Evolutionary conservation across 1,139 yeast species (phyloP), one percentile per base, ranked within the genome.

Genomic region (Pneumocystis murina): DNA sequence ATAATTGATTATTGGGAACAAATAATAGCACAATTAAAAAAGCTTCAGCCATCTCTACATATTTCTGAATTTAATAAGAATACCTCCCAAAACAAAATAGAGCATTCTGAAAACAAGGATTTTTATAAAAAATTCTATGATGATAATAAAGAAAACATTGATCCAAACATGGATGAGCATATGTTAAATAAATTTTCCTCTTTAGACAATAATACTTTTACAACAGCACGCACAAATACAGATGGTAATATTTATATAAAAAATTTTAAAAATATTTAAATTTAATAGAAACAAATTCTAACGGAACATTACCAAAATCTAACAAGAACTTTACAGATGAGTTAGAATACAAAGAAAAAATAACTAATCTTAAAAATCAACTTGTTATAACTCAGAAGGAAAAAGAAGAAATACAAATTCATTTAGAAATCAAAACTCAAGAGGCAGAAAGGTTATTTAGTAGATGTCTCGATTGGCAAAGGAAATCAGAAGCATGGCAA

Each of bases 1-100:
- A 36, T 63, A 28, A 61, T 63, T 35, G 61, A 58, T 20, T 59
- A 48, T 28, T 63, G 65, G 65, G 59, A 43, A 17, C 57, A 40
- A 54, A 43, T 63, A 14, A 48, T 61, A 14, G 33, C 55, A 24
- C 55, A 48, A 10, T 10, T 48, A 48, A 48, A 48, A 10, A 48
- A 24, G 2, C 55, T 48, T 48, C 55, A 48, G 7, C 55, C 55
- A 48, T 48, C 55, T 48, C 1, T 48, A 24, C 55, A 48, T 24
- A 24, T 48, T 10, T 48, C 55, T n/a, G 28, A 48, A 14, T 20
- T 16, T 24, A 12, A 48, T 48, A 48, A 24, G 28, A 12, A 24
- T 48, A 12, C 33, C 10, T 3, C 12, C 6, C 24, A 48, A 48
- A 48, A 12, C 16, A 16, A 48, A 20, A 24, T 20, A 24, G 33